phyloP scores from a whole-genome alignment of 495 filamentous ascomycete genomes.

The Trichoderma virens region DNA sequence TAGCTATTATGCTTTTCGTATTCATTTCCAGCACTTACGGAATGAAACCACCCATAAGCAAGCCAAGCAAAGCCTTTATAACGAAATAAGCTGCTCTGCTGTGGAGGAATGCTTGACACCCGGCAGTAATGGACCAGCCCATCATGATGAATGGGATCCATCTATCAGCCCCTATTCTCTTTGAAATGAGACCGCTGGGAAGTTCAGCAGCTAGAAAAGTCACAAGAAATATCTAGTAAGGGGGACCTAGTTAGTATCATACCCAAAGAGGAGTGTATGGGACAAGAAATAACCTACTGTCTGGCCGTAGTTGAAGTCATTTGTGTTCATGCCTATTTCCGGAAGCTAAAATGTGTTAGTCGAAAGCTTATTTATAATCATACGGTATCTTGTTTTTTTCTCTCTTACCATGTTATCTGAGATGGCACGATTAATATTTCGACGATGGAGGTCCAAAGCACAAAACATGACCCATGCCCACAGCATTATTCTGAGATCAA shows the following conservation, averaged over 20 bases:
- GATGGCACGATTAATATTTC: slow-evolving; percentile 39
- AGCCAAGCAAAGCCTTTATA: slow-evolving; percentile 36
- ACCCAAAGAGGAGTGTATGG: background rate
- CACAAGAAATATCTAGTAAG: slow-evolving; percentile 32
- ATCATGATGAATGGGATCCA: slow-evolving; percentile 43
- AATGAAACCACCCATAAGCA: slow-evolving; percentile 44
- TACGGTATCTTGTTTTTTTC: background rate
- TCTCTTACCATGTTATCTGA: slow-evolving; percentile 28
- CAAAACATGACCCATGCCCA: slow-evolving; percentile 41
- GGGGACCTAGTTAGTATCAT: slow-evolving; percentile 6
- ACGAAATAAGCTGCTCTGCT: slow-evolving; percentile 31
- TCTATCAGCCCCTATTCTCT: slow-evolving; percentile 39
- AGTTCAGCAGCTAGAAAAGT: slow-evolving; percentile 43
- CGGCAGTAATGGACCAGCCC: slow-evolving; percentile 34
- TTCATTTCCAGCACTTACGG: slow-evolving; percentile 16
- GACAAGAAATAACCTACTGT: slow-evolving; percentile 13
- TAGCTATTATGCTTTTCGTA: background rate
- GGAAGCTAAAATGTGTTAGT: slow-evolving; percentile 16
- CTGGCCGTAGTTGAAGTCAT: slow-evolving; percentile 41
- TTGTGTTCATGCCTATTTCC: slow-evolving; percentile 36
- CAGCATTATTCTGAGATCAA: slow-evolving; percentile 28
- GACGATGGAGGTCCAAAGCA: slow-evolving; percentile 34
- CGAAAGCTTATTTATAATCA: background rate
- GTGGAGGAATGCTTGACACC: slow-evolving; percentile 33
- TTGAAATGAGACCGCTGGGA: slow-evolving; percentile 38